These are phyloP conservation scores for Gnomoniopsis smithogilvyi DNA, from an alignment of 2,329 filamentous ascomycete genomes.

Conservation along the genomic window DNA sequence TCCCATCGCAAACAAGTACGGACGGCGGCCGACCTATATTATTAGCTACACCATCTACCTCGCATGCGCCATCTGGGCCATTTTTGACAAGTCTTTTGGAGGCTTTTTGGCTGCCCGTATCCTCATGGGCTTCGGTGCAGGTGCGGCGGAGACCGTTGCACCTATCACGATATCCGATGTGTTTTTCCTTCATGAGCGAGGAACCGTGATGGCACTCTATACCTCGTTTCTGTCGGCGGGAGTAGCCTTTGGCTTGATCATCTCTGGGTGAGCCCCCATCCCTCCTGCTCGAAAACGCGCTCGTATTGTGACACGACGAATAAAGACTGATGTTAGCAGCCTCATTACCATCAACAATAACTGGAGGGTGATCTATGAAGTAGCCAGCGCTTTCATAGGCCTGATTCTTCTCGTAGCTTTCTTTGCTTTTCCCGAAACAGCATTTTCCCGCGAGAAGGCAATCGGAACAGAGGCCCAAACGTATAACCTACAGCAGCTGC, in stretches of 20 bases:
- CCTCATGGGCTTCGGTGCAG: constrained; percentile 50
- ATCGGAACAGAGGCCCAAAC: constrained; percentile 16
- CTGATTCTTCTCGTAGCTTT: constrained; percentile 43
- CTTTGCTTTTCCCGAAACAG: constrained; percentile 55
- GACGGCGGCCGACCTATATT: constrained; percentile 40
- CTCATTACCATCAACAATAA: constrained; percentile 45
- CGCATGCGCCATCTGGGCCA: constrained; percentile 38
- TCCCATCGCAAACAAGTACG: constrained; percentile 42
- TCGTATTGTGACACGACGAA: not conserved
- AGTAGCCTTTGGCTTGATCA: constrained; percentile 39
- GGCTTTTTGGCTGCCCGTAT: constrained; percentile 45
- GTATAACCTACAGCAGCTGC: constrained; percentile 16
- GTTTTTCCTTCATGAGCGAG: constrained; percentile 56
- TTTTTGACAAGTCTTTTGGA: constrained; percentile 37
- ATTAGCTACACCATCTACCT: constrained; percentile 41
- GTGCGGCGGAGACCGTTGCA: constrained; percentile 49
- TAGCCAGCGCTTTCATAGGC: constrained; percentile 48
- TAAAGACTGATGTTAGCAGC: constrained; percentile 23
- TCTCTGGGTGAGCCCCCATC: constrained; percentile 32
- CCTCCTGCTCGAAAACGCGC: constrained; percentile 8
- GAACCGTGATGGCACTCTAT: constrained; percentile 46
- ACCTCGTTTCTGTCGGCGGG: constrained; percentile 38
- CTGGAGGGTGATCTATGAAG: constrained; percentile 52
- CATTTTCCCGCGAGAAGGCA: constrained; percentile 34
- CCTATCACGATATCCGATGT: constrained; percentile 52